A percentile compares a stretch with the other conserved stretches of the same genome.
These are phyloP conservation scores for Gigaspora rosea DNA, from an alignment of 192 early-diverging fungal genomes.

Conservation along the genomic window DNA sequence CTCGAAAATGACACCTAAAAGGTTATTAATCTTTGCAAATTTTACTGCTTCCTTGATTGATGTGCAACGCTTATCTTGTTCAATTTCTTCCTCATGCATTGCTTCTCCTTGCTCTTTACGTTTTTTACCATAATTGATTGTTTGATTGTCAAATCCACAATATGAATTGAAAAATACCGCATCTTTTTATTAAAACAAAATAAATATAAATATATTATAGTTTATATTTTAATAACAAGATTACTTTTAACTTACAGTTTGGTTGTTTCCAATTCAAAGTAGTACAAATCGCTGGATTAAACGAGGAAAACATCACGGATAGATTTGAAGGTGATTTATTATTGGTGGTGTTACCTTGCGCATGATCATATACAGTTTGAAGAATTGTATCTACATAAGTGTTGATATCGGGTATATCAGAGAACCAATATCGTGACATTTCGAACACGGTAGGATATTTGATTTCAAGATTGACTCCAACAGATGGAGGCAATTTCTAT, in stretches of 20 bases:
- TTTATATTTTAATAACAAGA: background rate
- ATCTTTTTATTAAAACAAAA: slow-evolving; percentile 40
- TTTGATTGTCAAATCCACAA: slow-evolving; percentile 65
- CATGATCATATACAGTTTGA: slow-evolving; percentile 82
- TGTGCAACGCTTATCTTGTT: slow-evolving; percentile 50
- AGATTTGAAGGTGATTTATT: slow-evolving; percentile 28
- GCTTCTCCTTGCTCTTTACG: slow-evolving; percentile 19
- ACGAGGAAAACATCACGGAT: slow-evolving; percentile 80
- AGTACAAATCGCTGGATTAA: slow-evolving; percentile 89
- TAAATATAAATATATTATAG: background rate
- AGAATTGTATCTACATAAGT: slow-evolving; percentile 87
- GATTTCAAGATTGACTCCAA: slow-evolving; percentile 87
- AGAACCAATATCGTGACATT: slow-evolving; percentile 49
- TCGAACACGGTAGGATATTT: slow-evolving; percentile 82
- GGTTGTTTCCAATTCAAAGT: slow-evolving; percentile 99
- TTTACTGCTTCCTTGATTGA: slow-evolving; percentile 94
- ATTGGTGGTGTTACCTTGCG: slow-evolving; percentile 38
- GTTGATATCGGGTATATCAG: slow-evolving; percentile 74
- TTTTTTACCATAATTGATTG: slow-evolving; percentile 40
- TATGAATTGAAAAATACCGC: slow-evolving; percentile 92
- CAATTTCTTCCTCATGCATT: slow-evolving; percentile 38
- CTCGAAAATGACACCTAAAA: slow-evolving; percentile 91
- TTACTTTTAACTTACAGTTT: slow-evolving; percentile 70
- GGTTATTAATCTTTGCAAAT: slow-evolving; percentile 89
- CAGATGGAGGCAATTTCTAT: slow-evolving; percentile 64